Evolutionary conservation across 2,329 filamentous ascomycete genomes (phyloP), one percentile per base, ranked within the genome.

Genomic region (Alternaria gaisen): DNA sequence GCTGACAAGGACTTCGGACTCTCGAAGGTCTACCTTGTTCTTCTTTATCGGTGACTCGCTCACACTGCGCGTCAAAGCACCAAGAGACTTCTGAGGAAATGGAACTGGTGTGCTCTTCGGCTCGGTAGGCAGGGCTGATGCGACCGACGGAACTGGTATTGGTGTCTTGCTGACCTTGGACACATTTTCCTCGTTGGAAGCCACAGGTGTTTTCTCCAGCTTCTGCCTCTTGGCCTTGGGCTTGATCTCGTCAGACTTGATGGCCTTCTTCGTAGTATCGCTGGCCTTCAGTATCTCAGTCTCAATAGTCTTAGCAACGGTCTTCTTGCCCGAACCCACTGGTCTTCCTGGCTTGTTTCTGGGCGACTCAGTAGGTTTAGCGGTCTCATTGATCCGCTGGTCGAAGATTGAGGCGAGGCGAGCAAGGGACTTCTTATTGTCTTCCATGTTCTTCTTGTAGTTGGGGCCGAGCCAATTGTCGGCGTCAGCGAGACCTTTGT

Each of bases 321-420:
- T 28, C 54, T 51, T 62, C 14, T 36, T 53, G n/a, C 26, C 38
- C 14, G 38, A 32, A 10, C 34, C 56, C 30, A 28, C 12, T 16
- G 50, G 50, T 6, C 54, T 53, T 47, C 52, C 43, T 16, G 36
- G 53, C 42, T 54, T 62, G 34, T 40, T 64, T 41, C 20, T 51
- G 3, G 51, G 48, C 32, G 16, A 11, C 18, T 57, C 47, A 22
- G 36, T n/a, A 40, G 47, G n/a, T 44, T 42, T 56, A 36, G 20
- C 47, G 32, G 8, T 26, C 6, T 14, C 38, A 30, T 50, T 32
- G 26, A n/a, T 12, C 12, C 43, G 18, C 20, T 40, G 43, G 3
- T 44, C 18, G n/a, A 69, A 69, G 11, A 34, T 59, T 5, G 58
- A 43, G 6, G 58, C 46, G n/a, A 65, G 50, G 26, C 65, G 38